A percentile compares a stretch with the other conserved stretches of the same genome.
phyloP scores from a whole-genome alignment of 2,329 filamentous ascomycete genomes.

The Coniochaeta prunicola region DNA sequence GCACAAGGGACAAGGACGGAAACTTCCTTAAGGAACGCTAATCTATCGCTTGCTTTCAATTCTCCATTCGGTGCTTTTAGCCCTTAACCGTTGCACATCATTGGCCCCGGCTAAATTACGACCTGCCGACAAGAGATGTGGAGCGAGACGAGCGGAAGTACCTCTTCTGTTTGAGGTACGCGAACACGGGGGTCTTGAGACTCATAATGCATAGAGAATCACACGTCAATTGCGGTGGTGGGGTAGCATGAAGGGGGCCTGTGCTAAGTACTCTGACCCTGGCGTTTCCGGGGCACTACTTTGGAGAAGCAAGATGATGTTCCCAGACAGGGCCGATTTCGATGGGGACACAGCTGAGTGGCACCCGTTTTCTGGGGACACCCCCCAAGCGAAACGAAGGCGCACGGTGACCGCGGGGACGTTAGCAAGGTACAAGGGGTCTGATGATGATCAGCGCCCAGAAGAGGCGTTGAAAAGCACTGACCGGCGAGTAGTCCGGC shows the following conservation, averaged over 20 bases:
- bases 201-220: neutral
- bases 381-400: constrained; percentile 14
- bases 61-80: constrained; percentile 2
- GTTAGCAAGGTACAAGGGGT: neutral
- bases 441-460: neutral
- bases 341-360: constrained; percentile 9
- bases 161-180: neutral
- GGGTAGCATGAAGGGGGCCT: neutral
- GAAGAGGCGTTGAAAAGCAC: neutral
- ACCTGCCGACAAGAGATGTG: neutral
- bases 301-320: neutral
- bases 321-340: constrained; percentile 17
- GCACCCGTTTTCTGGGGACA: constrained; percentile 8
- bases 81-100: neutral
- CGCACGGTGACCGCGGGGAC: constrained; percentile 1
- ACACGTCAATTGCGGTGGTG: neutral
- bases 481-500: neutral
- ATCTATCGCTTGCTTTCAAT: neutral
- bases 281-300: neutral
- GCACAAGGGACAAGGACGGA: neutral
- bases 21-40: neutral
- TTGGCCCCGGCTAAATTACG: constrained; percentile 3
- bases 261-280: neutral
- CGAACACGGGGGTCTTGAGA: neutral
- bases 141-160: neutral